Conservation (phyloP, 1,284 basidiomycete genomes). For the Puccinia triticina region DNA sequence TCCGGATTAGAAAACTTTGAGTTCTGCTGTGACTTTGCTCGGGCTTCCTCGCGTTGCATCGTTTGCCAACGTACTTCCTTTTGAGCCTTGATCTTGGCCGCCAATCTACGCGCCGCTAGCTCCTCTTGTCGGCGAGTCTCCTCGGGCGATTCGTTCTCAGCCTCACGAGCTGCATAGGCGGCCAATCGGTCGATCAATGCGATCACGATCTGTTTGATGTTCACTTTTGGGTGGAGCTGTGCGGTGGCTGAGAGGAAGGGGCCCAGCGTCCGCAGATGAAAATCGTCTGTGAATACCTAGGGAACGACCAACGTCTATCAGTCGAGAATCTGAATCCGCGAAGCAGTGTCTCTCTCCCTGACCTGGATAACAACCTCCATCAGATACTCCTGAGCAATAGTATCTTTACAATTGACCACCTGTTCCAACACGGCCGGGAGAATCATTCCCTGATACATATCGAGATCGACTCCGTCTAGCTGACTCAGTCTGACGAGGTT, state of each 20-base stretch:
- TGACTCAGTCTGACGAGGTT: conserved; percentile 91
- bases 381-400: conserved; percentile 93
- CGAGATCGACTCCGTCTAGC: conserved; percentile 87
- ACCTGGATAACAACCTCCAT: conserved; percentile 98
- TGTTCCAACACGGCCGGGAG: conserved; percentile 89
- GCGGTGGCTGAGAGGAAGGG: conserved; percentile 91
- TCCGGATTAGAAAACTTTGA: conserved; percentile 58
- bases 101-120: conserved; percentile 78
- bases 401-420: conserved; percentile 93
- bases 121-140: conserved; percentile 87
- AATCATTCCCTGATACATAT: conserved; percentile 80
- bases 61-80: conserved; percentile 66
- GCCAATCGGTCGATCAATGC: conserved; percentile 93
- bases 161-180: conserved; percentile 87
- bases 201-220: conserved; percentile 95
- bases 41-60: conserved; percentile 63
- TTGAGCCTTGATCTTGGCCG: conserved; percentile 78
- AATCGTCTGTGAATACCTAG: conserved; percentile 93
- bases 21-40: conserved; percentile 52
- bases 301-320: background rate
- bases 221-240: conserved; percentile 89
- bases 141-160: conserved; percentile 88
- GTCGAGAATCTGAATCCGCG: background rate
- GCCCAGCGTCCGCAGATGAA: conserved; percentile 86
- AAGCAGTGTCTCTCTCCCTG: conserved; percentile 55